Base-by-base conservation (phyloP, 2,329 filamentous ascomycete species). In the Trichoderma citrinoviride region DNA sequence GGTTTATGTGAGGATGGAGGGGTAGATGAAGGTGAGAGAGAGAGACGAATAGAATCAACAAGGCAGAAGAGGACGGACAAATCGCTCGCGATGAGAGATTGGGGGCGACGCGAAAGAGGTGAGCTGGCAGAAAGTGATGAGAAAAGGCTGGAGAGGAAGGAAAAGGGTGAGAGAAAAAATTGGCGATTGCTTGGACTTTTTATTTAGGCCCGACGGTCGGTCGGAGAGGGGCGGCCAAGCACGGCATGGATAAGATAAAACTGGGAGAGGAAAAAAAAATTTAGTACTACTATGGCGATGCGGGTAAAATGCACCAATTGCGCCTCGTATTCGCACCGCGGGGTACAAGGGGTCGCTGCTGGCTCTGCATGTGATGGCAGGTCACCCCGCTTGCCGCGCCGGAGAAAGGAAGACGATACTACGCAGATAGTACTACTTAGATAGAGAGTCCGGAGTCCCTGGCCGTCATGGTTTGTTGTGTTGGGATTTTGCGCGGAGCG, bases 1-100 rank as follows among this genome's bases (percentile, higher is more conserved):
- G 33, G 79, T 67, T 69, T 21, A 71, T 71, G 68, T 66, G 64
- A 68, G 64, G 10, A 14, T 62, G 67, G 8, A 19, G 8, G 49
- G 27, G 49, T 19, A 37, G 25, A 29, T 14, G 54, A 64, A 62
- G 60, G 65, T 67, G 55, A 61, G 65, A 68, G 64, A 52, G 65
- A 62, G 67, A 71, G 67, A 66, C 70, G 69, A 69, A 66, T 67
- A 65, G 65, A 67, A 40, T 33, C 14, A 37, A 27, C n/a, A 41
- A 53, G 25, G 49, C 23, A 44, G 52, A 61, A 25, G 58, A 49
- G 47, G 40, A 23, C 57, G 40, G 33, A 41, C 33, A 17, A 53
- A 52, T 53, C 40, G 53, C 37, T 55, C 46, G 10, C 41, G 57
- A 6, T 19, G 25, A 29, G 47, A 40, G 19, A 33, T 33, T 40